These are phyloP conservation scores for Liriodendron chinense DNA, from an alignment of 164 flowering plant genomes.

Conservation along the genomic window DNA sequence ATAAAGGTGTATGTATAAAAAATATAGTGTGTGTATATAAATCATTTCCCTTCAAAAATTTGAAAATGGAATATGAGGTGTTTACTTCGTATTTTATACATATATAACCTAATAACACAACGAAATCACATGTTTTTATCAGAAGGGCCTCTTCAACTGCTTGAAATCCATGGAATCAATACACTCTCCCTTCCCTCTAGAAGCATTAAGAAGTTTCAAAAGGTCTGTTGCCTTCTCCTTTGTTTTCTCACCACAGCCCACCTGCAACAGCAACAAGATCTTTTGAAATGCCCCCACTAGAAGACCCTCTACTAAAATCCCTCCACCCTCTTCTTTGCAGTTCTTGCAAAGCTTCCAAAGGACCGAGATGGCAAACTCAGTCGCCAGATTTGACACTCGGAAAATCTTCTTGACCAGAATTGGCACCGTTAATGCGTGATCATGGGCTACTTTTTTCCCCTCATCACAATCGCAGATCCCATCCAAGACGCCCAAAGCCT, in stretches of 20 bases:
- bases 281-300: conserved; percentile 79
- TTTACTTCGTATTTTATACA: neutral
- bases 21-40: neutral
- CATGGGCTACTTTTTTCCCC: conserved; percentile 39
- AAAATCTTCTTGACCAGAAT: conserved; percentile 75
- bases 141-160: conserved; percentile 59
- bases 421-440: conserved; percentile 54
- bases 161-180: conserved; percentile 71
- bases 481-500: conserved; percentile 58
- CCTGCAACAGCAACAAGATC: conserved; percentile 70
- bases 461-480: conserved; percentile 26
- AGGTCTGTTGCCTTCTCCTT: conserved; percentile 70
- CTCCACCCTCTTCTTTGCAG: conserved; percentile 29
- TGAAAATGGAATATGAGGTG: neutral
- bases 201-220: conserved; percentile 63
- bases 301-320: conserved; percentile 48
- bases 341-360: conserved; percentile 66
- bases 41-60: neutral
- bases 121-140: neutral
- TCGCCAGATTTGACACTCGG: conserved; percentile 61
- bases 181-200: conserved; percentile 51
- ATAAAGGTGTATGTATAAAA: neutral
- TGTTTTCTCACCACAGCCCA: conserved; percentile 63
- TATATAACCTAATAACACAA: no score
- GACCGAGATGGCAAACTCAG: conserved; percentile 60